phyloP scores from a whole-genome alignment of 495 filamentous ascomycete species.

The Xylaria telfairii region DNA sequence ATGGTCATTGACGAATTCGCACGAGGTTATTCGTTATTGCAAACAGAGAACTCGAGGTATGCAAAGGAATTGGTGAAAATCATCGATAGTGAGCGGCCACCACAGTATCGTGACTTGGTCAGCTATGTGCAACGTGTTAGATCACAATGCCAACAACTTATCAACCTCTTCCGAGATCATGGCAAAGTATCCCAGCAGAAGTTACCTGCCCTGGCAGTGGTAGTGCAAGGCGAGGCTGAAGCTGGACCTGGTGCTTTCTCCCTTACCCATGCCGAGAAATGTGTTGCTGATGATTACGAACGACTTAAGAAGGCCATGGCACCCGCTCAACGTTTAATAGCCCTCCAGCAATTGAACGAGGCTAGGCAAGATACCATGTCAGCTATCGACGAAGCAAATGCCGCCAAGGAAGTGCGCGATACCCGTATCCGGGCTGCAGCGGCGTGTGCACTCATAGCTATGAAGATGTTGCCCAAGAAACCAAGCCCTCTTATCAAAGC shows the following conservation, averaged over 20 bases:
- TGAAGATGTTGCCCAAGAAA: constrained; percentile 87
- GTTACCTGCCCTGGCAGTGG: constrained; percentile 79
- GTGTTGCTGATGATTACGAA: constrained; percentile 82
- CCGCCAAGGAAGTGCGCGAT: constrained; percentile 80
- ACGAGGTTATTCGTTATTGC: constrained; percentile 54
- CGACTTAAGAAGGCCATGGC: constrained; percentile 82
- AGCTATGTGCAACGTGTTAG: constrained; percentile 86
- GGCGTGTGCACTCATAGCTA: constrained; percentile 84
- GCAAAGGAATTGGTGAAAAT: constrained; percentile 68
- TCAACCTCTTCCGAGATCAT: constrained; percentile 88
- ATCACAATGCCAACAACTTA: constrained; percentile 84
- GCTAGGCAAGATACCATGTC: constrained; percentile 69
- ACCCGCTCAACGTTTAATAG: constrained; percentile 81
- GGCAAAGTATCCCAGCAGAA: constrained; percentile 75
- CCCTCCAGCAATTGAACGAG: constrained; percentile 74
- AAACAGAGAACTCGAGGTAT: constrained; percentile 53
- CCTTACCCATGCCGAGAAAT: constrained; percentile 82
- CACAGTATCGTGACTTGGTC: constrained; percentile 84
- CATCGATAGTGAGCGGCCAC: constrained; percentile 79
- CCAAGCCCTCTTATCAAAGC: constrained; percentile 88
- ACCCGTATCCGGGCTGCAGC: constrained; percentile 86
- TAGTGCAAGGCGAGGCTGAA: constrained; percentile 89
- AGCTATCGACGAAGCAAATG: constrained; percentile 78
- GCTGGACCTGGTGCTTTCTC: constrained; percentile 93
- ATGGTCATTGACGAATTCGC: constrained; percentile 92